A percentile compares a stretch with the other conserved stretches of the same genome.
Evolutionary conservation across 805 yeast genomes (phyloP).

Genomic region (Blastobotrys mokoenaii): DNA sequence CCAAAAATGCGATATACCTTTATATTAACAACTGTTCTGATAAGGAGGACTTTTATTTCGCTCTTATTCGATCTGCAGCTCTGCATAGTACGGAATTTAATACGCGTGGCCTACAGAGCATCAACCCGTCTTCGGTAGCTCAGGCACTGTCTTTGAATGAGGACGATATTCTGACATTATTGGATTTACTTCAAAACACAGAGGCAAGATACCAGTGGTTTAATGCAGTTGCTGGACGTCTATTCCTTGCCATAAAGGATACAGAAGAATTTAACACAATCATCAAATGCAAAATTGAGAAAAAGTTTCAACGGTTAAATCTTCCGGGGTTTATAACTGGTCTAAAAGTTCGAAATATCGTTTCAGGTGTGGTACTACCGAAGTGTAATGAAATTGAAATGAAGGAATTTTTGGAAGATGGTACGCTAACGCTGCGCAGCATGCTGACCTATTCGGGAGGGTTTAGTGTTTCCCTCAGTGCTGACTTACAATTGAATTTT

Average conservation of each 20-base stretch:
- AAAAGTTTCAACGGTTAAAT: conserved; percentile 69
- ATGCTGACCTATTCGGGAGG: conserved; percentile 67
- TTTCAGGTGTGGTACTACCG: conserved; percentile 78
- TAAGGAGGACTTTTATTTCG: conserved; percentile 92
- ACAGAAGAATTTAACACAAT: conserved; percentile 57
- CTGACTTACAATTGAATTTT: conserved; percentile 66
- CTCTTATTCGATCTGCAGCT: conserved; percentile 69
- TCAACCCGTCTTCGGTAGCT: no score
- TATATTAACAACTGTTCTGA: conserved; percentile 71
- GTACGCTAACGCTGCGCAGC: conserved; percentile 53
- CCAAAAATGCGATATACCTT: conserved; percentile 44
- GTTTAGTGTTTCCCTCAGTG: conserved; percentile 66
- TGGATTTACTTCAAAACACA: no score
- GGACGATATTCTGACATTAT: no score
- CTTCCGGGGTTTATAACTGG: conserved; percentile 85
- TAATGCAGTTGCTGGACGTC: conserved; percentile 76
- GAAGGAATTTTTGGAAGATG: conserved; percentile 68
- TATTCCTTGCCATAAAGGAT: conserved; percentile 67
- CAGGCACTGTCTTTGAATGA: no score
- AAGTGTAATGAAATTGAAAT: conserved; percentile 65
- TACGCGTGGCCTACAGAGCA: background rate
- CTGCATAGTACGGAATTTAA: conserved; percentile 4
- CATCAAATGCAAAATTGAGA: conserved; percentile 51
- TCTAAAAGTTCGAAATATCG: conserved; percentile 60
- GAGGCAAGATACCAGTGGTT: conserved; percentile 45